Base-by-base conservation (phyloP, 352 stramenopile genomes). In the Globisporangium cystogenes region DNA sequence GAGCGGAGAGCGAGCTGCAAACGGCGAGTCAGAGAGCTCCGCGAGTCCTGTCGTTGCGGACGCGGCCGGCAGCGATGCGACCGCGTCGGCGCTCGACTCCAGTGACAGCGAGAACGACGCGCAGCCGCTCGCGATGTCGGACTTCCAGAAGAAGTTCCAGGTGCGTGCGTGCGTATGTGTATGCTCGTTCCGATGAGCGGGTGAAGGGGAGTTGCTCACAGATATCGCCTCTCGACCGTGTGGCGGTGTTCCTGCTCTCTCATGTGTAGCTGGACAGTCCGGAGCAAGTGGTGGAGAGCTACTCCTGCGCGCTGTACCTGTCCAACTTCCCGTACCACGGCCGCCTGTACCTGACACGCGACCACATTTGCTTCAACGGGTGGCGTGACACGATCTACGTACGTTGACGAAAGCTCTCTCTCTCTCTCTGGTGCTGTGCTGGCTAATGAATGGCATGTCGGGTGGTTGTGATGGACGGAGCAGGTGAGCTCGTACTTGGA, bases 61-160 rank as follows among this genome's bases (percentile, higher is more conserved):
- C 3, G 36, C 42, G n/a, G 52, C 23, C 54, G 20, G 23, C 39
- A 48, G 23, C n/a, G 21, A 50, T 14, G 36, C 39, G 48, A 48
- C 42, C 15, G 45, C 64, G 21, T 48, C 55, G 39, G 46, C 31
- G 23, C 47, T 48, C 26, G 20, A 50, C 1, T 46, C 57, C 14
- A 55, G 69, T 48, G 61, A 63, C 35, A 35, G 14, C 4, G 64
- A 74, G 26, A 67, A 54, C 1, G 70, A 87, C 46, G 46, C 57
- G 7, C 71, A 85, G 33, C 57, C 74, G 21, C 64, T 90, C 23
- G 77, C 52, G 1, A 67, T 75, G 57, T 83, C 82, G 1, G 79
- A 90, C 51, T 88, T 92, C 46, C 75, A 90, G 53, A 91, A 87
- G 59, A 87, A 87, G 43, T 91, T 94, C 51, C 84, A 90, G 64